Evolutionary conservation across 805 yeast genomes (phyloP).

Genomic region (Hanseniaspora nectarophila): DNA sequence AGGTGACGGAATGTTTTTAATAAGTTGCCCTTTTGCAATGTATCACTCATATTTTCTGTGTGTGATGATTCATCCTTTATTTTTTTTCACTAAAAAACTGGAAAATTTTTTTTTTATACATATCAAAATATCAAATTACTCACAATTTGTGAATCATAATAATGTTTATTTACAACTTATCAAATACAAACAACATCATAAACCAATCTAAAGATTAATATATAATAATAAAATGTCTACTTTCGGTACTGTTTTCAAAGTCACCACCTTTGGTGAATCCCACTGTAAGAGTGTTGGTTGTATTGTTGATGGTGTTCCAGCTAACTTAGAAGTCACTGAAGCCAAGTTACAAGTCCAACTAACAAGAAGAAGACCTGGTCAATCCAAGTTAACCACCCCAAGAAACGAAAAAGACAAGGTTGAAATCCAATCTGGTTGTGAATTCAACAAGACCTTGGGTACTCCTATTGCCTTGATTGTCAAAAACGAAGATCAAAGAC

Average conservation of each 20-base stretch:
- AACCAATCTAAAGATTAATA: not conserved
- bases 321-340: slow-evolving; percentile 76
- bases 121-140: too few relatives aligned
- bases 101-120: too few relatives aligned
- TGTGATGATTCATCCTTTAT: too few relatives aligned
- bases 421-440: slow-evolving; percentile 88
- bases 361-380: slow-evolving; percentile 96
- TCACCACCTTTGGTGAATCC: slow-evolving; percentile 95
- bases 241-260: slow-evolving; percentile 52
- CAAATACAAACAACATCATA: too few relatives aligned
- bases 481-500: slow-evolving; percentile 89
- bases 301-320: slow-evolving; percentile 96
- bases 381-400: slow-evolving; percentile 82
- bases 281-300: slow-evolving; percentile 97
- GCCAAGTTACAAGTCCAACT: slow-evolving; percentile 90
- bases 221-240: slow-evolving; percentile 45
- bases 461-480: slow-evolving; percentile 94
- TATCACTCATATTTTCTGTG: too few relatives aligned
- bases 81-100: too few relatives aligned
- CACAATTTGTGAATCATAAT: too few relatives aligned
- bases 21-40: too few relatives aligned
- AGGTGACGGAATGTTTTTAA: too few relatives aligned
- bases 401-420: slow-evolving; percentile 91
- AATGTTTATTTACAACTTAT: too few relatives aligned
- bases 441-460: slow-evolving; percentile 79